Evolutionary conservation across 192 early-diverging fungal species (phyloP).

Genomic region (Podila epicladia): DNA sequence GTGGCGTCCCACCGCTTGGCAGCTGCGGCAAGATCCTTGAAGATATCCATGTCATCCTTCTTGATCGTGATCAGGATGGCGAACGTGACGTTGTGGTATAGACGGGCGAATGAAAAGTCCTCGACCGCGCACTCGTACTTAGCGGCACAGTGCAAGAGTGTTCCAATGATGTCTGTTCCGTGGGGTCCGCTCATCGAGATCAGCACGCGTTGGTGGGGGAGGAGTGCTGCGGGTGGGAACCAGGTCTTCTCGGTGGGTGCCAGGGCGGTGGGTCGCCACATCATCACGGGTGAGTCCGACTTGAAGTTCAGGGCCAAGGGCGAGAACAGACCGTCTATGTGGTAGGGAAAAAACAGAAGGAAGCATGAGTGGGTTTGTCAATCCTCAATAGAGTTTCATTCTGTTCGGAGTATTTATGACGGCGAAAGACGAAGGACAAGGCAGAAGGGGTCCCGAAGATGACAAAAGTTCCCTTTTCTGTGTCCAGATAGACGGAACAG

Average conservation of each 20-base stretch:
- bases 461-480: too few relatives aligned
- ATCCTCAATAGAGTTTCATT: not conserved
- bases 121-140: slow-evolving; percentile 80
- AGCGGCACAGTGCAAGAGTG: slow-evolving; percentile 78
- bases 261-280: slow-evolving; percentile 27
- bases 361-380: not conserved
- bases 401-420: not conserved
- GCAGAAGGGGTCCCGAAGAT: too few relatives aligned
- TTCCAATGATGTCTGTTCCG: slow-evolving; percentile 92
- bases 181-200: slow-evolving; percentile 87
- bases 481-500: not conserved
- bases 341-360: not conserved
- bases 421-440: not conserved
- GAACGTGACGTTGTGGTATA: slow-evolving; percentile 96
- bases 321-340: slow-evolving; percentile 24
- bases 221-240: slow-evolving; percentile 59
- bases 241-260: slow-evolving; percentile 45
- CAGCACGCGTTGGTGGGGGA: slow-evolving; percentile 80
- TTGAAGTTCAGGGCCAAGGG: slow-evolving; percentile 40
- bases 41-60: slow-evolving; percentile 79
- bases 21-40: slow-evolving; percentile 77
- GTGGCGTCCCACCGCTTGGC: slow-evolving; percentile 90
- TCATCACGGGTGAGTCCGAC: slow-evolving; percentile 36
- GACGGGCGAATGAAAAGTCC: slow-evolving; percentile 88
- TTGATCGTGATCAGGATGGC: slow-evolving; percentile 83